phyloP scores from a whole-genome alignment of 2,329 filamentous ascomycete genomes.

The Penicillium sp. region DNA sequence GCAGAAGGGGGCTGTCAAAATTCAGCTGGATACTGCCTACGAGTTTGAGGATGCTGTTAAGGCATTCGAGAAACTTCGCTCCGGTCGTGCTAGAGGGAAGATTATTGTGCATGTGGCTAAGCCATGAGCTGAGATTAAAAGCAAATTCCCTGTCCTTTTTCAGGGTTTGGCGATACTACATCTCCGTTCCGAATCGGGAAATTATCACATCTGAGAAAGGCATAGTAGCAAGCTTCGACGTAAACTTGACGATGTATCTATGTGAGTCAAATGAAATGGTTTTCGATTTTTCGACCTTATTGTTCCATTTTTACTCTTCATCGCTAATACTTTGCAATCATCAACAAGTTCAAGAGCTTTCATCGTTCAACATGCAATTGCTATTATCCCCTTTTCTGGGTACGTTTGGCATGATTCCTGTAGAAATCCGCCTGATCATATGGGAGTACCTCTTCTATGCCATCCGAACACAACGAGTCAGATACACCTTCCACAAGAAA shows the following conservation, averaged over 20 bases:
- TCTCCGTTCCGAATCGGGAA: conserved; percentile 1
- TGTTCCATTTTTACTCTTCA: not conserved
- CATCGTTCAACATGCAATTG: not conserved
- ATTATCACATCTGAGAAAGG: not conserved
- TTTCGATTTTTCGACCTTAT: not conserved
- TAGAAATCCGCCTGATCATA: conserved; percentile 1
- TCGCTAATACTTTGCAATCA: not conserved
- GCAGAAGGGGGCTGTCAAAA: conserved; percentile 56
- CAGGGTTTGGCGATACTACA: not conserved
- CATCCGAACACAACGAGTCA: not conserved
- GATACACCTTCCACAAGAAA: not conserved
- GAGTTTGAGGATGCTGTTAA: conserved; percentile 54
- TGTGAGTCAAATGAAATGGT: not conserved
- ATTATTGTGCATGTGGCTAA: conserved; percentile 46
- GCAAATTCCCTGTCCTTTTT: not conserved
- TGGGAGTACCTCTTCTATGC: conserved; percentile 1
- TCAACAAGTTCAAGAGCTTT: not conserved
- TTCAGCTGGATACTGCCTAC: conserved; percentile 54
- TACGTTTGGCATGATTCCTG: not conserved
- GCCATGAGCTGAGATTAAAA: not conserved
- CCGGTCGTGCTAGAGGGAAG: conserved; percentile 56
- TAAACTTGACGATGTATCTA: not conserved
- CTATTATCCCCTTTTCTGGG: not conserved
- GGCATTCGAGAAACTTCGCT: conserved; percentile 58
- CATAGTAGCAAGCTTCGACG: conserved; percentile 1